Evolutionary conservation across 306 rosid genomes (phyloP).

Genomic region (Cercis canadensis): DNA sequence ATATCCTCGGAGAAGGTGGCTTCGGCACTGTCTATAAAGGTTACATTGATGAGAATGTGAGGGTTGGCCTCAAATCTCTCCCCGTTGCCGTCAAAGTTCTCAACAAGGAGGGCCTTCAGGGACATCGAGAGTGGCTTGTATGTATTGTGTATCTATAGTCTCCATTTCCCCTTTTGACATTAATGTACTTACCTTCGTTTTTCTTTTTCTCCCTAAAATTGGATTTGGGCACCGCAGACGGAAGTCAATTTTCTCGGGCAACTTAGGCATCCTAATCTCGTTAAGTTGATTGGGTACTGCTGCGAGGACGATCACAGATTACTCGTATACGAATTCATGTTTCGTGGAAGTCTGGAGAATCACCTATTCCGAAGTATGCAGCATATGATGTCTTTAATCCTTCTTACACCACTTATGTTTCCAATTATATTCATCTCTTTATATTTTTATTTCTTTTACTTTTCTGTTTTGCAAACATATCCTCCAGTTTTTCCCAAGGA

Average conservation of each 20-base stretch:
- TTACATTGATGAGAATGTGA: slow-evolving; percentile 93
- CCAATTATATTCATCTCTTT: neutral
- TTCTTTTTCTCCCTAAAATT: neutral
- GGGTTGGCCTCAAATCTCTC: slow-evolving; percentile 95
- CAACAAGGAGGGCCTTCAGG: slow-evolving; percentile 96
- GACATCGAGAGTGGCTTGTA: slow-evolving; percentile 99
- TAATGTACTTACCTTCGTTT: too few species aligned
- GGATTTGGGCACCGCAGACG: slow-evolving; percentile 51
- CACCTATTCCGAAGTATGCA: slow-evolving; percentile 92
- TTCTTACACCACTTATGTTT: neutral
- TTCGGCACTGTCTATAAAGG: slow-evolving; percentile 98
- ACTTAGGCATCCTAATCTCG: slow-evolving; percentile 96
- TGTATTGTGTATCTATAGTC: slow-evolving; percentile 11
- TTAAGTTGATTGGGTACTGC: slow-evolving; percentile 96
- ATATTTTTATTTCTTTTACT: neutral
- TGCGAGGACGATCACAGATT: slow-evolving; percentile 97
- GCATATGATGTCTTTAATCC: slow-evolving; percentile 7
- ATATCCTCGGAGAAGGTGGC: slow-evolving; percentile 96
- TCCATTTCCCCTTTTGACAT: too few species aligned
- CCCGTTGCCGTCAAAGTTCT: slow-evolving; percentile 97
- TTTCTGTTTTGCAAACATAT: neutral
- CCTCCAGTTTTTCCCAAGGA: neutral
- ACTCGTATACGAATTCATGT: slow-evolving; percentile 98
- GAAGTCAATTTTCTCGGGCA: slow-evolving; percentile 98
- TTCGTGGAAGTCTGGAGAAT: slow-evolving; percentile 96